Conservation (phyloP, 768 basidiomycete genomes). For the Termitomyces bulborhizus region DNA sequence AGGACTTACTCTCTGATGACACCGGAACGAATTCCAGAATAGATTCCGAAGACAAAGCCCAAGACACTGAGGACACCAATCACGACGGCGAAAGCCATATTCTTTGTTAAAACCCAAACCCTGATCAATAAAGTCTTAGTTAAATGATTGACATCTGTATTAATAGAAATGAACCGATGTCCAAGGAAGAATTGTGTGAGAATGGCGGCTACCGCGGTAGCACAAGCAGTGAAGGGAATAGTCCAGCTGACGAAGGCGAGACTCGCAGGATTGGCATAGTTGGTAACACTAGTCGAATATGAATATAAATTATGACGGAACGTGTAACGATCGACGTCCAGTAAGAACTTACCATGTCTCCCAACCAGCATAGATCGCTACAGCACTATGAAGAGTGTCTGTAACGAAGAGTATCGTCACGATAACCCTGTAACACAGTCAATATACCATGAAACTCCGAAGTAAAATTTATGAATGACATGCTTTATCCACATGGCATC, state of each 20-base stretch:
- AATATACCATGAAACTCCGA: neutral
- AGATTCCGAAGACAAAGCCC: slow-evolving; percentile 37
- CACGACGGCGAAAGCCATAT: slow-evolving; percentile 24
- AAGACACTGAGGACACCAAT: slow-evolving; percentile 30
- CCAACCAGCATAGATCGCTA: slow-evolving; percentile 27
- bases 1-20: slow-evolving; percentile 32
- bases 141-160: neutral
- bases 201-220: slow-evolving; percentile 38
- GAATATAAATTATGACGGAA: neutral
- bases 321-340: neutral
- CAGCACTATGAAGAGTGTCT: slow-evolving; percentile 29
- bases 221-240: slow-evolving; percentile 43
- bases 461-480: neutral
- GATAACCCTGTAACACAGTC: slow-evolving; percentile 17
- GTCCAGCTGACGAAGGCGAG: slow-evolving; percentile 37
- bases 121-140: slow-evolving; percentile 13
- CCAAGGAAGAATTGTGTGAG: slow-evolving; percentile 45
- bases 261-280: slow-evolving; percentile 31
- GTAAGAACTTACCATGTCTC: slow-evolving; percentile 17
- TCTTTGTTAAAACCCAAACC: slow-evolving; percentile 30
- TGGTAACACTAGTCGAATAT: slow-evolving; percentile 25
- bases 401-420: slow-evolving; percentile 23
- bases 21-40: slow-evolving; percentile 36
- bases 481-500: slow-evolving; percentile 26
- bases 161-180: slow-evolving; percentile 28